A percentile compares a stretch with the other conserved stretches of the same genome.
These are phyloP conservation scores for Periglandula ipomoeae DNA, from an alignment of 2,329 filamentous ascomycete genomes.

Conservation along the genomic window DNA sequence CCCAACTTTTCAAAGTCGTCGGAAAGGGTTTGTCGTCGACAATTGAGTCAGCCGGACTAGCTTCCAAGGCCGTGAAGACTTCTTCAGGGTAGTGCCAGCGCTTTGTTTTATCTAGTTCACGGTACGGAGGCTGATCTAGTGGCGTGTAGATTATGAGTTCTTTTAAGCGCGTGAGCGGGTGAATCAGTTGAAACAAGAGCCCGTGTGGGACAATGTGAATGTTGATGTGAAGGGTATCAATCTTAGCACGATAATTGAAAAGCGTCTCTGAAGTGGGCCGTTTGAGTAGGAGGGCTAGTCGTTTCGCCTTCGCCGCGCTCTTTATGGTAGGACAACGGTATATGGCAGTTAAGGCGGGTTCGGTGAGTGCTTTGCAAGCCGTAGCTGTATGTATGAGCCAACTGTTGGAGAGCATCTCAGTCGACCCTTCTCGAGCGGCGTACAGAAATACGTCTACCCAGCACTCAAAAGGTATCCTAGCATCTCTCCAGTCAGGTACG, in stretches of 20 bases:
- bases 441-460: constrained; percentile 62
- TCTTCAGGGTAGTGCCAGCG: constrained; percentile 62
- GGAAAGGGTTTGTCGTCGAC: constrained; percentile 22
- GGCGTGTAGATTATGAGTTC: constrained; percentile 65
- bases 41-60: constrained; percentile 32
- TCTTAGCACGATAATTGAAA: constrained; percentile 61
- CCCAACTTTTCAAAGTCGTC: constrained; percentile 43
- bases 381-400: constrained; percentile 60
- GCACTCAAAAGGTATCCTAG: constrained; percentile 54
- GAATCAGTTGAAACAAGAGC: constrained; percentile 44
- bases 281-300: constrained; percentile 45
- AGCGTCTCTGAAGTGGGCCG: constrained; percentile 36
- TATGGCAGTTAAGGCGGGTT: constrained; percentile 64
- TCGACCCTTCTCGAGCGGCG: constrained; percentile 42
- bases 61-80: constrained; percentile 55
- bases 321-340: constrained; percentile 61
- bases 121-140: constrained; percentile 58
- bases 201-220: constrained; percentile 49
- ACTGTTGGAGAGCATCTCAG: constrained; percentile 36
- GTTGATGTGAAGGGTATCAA: constrained; percentile 62
- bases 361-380: constrained; percentile 55
- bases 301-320: constrained; percentile 31
- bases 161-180: constrained; percentile 55
- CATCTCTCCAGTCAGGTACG: constrained; percentile 48
- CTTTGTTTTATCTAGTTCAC: constrained; percentile 43